Conservation (phyloP, 73 alveolate species). For the Stentor roeselii region DNA sequence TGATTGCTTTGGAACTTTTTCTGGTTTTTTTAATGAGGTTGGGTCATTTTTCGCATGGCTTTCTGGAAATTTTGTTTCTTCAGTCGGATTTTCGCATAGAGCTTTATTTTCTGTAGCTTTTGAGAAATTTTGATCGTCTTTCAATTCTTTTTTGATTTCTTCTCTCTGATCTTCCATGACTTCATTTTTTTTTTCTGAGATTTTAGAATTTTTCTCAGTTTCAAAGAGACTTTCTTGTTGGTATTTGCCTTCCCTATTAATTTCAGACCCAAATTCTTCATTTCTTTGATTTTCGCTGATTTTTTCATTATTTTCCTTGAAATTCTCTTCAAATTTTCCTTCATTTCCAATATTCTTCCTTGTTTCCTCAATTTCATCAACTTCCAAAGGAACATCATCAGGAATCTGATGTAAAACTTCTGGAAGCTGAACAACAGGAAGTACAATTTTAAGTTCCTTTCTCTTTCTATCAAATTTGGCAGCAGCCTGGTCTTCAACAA, state of each 20-base stretch:
- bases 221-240: no score
- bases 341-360: not conserved
- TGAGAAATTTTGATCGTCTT: no score
- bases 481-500: slow-evolving; percentile 71
- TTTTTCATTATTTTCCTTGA: not conserved
- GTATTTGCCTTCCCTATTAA: no score
- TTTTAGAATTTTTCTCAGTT: no score
- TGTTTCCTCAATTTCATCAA: not conserved
- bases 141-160: no score
- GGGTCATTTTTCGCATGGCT: not conserved
- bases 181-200: no score
- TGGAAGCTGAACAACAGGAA: slow-evolving; percentile 47
- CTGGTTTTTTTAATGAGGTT: not conserved
- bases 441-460: slow-evolving; percentile 64
- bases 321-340: not conserved
- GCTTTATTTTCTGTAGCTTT: no score
- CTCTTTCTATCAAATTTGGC: slow-evolving; percentile 91
- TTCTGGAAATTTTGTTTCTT: not conserved
- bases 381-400: not conserved
- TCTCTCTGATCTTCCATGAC: no score
- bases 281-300: no score
- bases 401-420: not conserved
- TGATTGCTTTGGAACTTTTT: not conserved
- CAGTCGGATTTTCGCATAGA: not conserved
- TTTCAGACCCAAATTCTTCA: no score